Percentiles rank a stretch among this genome's conserved stretches.
Conservation (phyloP, 768 basidiomycete genomes). For the Agrocybe praecox region DNA sequence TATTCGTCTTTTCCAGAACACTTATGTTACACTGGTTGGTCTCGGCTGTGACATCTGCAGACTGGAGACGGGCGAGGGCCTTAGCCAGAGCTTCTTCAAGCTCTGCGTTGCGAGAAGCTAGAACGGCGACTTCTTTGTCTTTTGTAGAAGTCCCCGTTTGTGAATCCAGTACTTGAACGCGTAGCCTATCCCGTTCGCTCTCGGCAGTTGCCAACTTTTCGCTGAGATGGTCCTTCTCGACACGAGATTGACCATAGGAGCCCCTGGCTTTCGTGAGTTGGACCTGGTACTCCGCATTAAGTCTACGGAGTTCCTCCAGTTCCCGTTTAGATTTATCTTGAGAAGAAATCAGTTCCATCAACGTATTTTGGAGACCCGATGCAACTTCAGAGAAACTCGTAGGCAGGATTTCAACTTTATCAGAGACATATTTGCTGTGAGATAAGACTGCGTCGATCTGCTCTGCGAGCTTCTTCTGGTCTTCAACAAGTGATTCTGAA, state of each 20-base stretch:
- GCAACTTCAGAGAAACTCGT: constrained; percentile 56
- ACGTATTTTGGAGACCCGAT: constrained; percentile 57
- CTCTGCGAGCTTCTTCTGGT: constrained; percentile 49
- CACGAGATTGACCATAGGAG: constrained; percentile 75
- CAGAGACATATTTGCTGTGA: constrained; percentile 53
- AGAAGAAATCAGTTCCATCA: constrained; percentile 62
- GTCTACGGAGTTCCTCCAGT: constrained; percentile 67
- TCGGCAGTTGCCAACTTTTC: constrained; percentile 66
- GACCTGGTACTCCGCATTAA: constrained; percentile 70
- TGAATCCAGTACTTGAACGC: constrained; percentile 55
- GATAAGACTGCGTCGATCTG: constrained; percentile 51
- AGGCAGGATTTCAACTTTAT: constrained; percentile 61
- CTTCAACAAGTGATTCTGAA: constrained; percentile 50
- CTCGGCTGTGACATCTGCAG: constrained; percentile 70
- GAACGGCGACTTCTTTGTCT: constrained; percentile 43
- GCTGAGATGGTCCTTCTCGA: constrained; percentile 75
- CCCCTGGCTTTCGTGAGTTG: constrained; percentile 78
- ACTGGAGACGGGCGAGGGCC: constrained; percentile 70
- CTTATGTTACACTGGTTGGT: constrained; percentile 59
- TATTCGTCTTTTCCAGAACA: constrained; percentile 63
- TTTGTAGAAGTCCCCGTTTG: constrained; percentile 46
- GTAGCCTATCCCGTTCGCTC: constrained; percentile 64
- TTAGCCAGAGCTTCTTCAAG: constrained; percentile 75
- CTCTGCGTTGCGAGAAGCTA: constrained; percentile 57
- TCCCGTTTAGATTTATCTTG: constrained; percentile 62